A percentile compares a stretch with the other conserved stretches of the same genome.
These are phyloP conservation scores for Cicer chorassanicum DNA, from an alignment of 306 rosid genomes.

Conservation along the genomic window DNA sequence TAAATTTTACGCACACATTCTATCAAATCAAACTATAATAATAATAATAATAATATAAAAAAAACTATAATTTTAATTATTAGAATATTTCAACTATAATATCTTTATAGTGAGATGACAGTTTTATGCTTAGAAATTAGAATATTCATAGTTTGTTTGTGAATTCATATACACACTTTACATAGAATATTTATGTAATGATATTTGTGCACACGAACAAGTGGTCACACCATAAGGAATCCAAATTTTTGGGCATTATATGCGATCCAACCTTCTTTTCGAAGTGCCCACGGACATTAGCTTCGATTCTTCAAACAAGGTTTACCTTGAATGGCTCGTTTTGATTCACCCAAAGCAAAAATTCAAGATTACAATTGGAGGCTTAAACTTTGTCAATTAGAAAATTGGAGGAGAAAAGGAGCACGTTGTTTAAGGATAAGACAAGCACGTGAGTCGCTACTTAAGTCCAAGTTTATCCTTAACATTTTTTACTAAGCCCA, in stretches of 20 bases:
- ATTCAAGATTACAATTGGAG: constrained; percentile 35
- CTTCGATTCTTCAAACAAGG: constrained; percentile 50
- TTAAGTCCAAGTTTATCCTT: constrained; percentile 51
- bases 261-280: constrained; percentile 54
- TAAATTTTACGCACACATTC: background rate
- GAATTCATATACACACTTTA: background rate
- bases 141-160: background rate
- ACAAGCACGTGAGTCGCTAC: constrained; percentile 52
- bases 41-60: too few species aligned
- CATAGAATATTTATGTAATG: constrained; percentile 11
- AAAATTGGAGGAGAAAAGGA: constrained; percentile 31
- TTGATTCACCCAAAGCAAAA: constrained; percentile 42
- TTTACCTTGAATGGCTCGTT: constrained; percentile 43
- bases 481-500: constrained; percentile 32
- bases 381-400: constrained; percentile 42
- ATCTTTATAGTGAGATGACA: too few species aligned
- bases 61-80: too few species aligned
- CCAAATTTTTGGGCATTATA: constrained; percentile 38
- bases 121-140: background rate
- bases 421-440: constrained; percentile 48
- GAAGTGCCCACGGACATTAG: constrained; percentile 50
- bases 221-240: constrained; percentile 9
- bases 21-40: too few species aligned
- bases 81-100: too few species aligned
- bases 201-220: constrained; percentile 39